phyloP scores from a whole-genome alignment of 768 basidiomycete genomes.

The Kwoniella mangroviensis region DNA sequence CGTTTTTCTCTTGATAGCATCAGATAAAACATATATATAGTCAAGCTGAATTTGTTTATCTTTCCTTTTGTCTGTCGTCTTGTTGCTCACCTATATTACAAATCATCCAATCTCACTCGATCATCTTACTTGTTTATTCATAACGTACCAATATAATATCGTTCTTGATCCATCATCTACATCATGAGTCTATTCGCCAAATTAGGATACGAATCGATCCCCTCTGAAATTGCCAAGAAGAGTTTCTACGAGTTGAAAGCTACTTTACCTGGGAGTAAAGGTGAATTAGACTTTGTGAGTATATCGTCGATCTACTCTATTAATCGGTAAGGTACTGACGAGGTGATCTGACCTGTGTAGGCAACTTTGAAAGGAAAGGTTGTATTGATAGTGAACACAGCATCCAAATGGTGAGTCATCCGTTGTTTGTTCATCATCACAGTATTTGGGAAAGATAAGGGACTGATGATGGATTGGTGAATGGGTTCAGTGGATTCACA shows the following conservation, averaged over 20 bases:
- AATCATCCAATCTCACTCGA: background rate
- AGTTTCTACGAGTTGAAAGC: conserved; percentile 55
- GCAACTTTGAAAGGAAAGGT: conserved; percentile 56
- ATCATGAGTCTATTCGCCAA: conserved; percentile 28
- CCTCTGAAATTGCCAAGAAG: conserved; percentile 32
- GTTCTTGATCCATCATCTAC: background rate
- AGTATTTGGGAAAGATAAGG: too few species aligned
- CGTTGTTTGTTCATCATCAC: background rate
- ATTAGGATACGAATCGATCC: conserved; percentile 51
- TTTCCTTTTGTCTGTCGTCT: background rate
- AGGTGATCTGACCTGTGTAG: background rate
- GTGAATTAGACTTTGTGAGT: conserved; percentile 48
- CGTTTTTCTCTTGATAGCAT: background rate
- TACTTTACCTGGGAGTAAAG: conserved; percentile 46
- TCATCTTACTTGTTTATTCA: too few species aligned
- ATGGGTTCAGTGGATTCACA: conserved; percentile 53
- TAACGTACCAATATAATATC: too few species aligned
- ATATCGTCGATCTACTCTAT: background rate
- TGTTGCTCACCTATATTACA: background rate
- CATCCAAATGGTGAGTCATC: conserved; percentile 57
- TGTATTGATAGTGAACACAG: conserved; percentile 58
- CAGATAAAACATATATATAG: background rate
- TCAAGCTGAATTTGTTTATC: background rate
- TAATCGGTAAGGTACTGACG: too few species aligned
- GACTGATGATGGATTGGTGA: background rate